Conservation (phyloP, 2,329 filamentous ascomycete genomes). For the Fusarium oxysporum region DNA sequence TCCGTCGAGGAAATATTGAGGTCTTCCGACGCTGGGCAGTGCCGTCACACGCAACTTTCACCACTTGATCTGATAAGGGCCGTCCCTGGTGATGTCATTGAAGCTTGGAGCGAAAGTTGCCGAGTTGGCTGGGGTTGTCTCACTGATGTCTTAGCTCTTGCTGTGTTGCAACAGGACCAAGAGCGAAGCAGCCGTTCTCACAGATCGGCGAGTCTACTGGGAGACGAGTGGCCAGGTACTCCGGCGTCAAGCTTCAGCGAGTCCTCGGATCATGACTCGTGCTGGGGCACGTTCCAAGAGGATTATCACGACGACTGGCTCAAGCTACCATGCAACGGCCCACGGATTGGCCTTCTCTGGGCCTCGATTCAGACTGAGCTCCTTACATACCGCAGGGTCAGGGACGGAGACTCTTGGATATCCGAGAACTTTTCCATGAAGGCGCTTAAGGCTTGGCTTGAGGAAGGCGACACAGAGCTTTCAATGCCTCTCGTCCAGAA, state of each 20-base stretch:
- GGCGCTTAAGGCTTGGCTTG: background rate
- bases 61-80: background rate
- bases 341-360: background rate
- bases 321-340: background rate
- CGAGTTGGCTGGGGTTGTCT: background rate
- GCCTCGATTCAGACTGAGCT: constrained; percentile 22
- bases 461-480: too few relatives aligned
- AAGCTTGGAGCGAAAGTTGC: background rate
- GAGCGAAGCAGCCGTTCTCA: accelerated
- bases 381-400: constrained; percentile 15
- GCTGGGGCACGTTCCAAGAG: accelerated
- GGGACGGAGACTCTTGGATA: constrained; percentile 3
- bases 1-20: accelerated
- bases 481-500: too few relatives aligned
- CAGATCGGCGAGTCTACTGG: accelerated
- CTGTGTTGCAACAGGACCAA: accelerated
- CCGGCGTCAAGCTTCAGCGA: background rate
- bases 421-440: constrained; percentile 15
- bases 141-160: accelerated
- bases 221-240: background rate
- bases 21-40: accelerated
- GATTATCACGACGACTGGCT: accelerated
- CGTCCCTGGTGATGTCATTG: background rate
- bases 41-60: accelerated
- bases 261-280: accelerated